Conservation (phyloP, 768 basidiomycete genomes). For the Sistotremastrum suecicum region DNA sequence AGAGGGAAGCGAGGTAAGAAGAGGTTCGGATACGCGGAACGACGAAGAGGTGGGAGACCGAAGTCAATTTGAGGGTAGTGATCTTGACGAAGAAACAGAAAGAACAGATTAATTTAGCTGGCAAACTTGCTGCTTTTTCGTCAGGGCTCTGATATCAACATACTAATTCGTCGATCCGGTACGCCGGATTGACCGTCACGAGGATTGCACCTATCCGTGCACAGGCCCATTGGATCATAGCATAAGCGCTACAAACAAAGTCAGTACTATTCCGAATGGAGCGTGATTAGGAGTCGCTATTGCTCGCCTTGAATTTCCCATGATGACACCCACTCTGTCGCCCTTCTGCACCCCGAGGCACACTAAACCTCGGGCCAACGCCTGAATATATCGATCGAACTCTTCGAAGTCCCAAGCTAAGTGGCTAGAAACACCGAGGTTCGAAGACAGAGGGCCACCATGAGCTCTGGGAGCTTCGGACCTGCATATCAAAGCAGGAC, state of each 20-base stretch:
- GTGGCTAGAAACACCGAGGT: constrained; percentile 32
- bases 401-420: constrained; percentile 66
- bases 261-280: background rate
- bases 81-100: constrained; percentile 26
- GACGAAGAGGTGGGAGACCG: constrained; percentile 54
- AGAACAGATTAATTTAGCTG: background rate
- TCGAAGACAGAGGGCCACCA: constrained; percentile 43
- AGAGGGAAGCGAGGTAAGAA: constrained; percentile 45
- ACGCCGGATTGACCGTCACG: constrained; percentile 75
- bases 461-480: constrained; percentile 43
- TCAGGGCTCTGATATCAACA: constrained; percentile 11
- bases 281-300: background rate
- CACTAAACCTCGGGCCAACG: constrained; percentile 57
- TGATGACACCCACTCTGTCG: constrained; percentile 64
- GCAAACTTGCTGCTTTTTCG: background rate
- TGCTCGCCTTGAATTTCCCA: constrained; percentile 73
- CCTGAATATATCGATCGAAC: constrained; percentile 49
- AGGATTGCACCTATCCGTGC: constrained; percentile 75
- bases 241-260: constrained; percentile 43
- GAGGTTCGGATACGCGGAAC: constrained; percentile 58
- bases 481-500: constrained; percentile 52
- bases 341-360: constrained; percentile 58
- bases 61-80: constrained; percentile 44
- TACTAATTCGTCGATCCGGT: constrained; percentile 57
- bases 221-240: constrained; percentile 73